A percentile compares a stretch with the other conserved stretches of the same genome.
These are phyloP conservation scores for Calonectria honghensis DNA, from an alignment of 2,329 filamentous ascomycete species.

Conservation along the genomic window DNA sequence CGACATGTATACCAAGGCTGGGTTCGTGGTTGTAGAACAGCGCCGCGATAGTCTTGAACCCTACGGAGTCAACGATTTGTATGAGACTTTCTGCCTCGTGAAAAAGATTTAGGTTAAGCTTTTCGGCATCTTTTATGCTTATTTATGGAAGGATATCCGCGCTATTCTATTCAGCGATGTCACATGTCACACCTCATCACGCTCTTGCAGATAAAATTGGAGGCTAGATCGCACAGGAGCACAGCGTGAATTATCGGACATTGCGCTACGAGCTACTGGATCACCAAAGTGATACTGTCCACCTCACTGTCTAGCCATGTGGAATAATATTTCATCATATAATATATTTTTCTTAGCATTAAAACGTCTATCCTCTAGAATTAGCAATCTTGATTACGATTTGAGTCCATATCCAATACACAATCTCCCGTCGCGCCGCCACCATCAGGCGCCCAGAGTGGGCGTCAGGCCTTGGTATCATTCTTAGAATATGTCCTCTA, in stretches of 20 bases:
- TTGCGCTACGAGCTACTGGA: too few species aligned
- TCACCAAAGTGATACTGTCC: too few species aligned
- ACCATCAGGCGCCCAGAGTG: background rate
- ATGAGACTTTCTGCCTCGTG: conserved; percentile 44
- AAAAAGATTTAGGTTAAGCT: background rate
- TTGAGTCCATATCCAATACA: background rate
- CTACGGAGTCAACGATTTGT: conserved; percentile 35
- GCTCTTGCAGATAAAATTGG: too few species aligned
- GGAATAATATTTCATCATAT: too few species aligned
- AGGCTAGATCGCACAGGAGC: too few species aligned
- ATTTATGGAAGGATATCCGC: background rate
- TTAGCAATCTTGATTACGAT: background rate
- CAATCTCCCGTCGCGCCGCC: background rate
- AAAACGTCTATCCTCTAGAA: background rate
- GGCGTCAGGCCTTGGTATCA: background rate
- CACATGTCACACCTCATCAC: too few species aligned
- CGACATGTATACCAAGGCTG: conserved; percentile 46
- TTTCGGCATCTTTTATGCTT: background rate
- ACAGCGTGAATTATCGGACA: too few species aligned
- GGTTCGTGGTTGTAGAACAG: conserved; percentile 45
- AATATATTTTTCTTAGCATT: too few species aligned
- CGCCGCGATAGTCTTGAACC: conserved; percentile 26
- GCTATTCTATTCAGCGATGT: too few species aligned
- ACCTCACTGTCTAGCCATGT: too few species aligned
- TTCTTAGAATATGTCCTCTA: background rate